Evolutionary conservation across 345 rosid species (phyloP).

Genomic region (Noccaea bulbosa): DNA sequence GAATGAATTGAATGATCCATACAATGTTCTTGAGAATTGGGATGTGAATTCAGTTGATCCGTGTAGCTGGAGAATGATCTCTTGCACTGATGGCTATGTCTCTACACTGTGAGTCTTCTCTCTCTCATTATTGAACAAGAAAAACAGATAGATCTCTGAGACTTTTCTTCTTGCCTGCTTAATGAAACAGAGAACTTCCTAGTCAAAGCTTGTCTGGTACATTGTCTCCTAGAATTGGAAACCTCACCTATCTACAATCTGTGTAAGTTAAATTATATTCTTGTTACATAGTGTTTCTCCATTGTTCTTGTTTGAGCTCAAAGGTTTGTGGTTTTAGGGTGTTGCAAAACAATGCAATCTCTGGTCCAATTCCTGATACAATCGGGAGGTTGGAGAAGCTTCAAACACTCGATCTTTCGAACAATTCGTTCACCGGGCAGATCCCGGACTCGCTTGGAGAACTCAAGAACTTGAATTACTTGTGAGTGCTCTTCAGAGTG

Average conservation of each 20-base stretch:
- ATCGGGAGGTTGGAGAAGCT: conserved; percentile 91
- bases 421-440: conserved; percentile 72
- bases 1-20: conserved; percentile 76
- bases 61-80: conserved; percentile 99
- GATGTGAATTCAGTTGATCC: conserved; percentile 98
- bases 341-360: conserved; percentile 92
- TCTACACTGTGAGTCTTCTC: conserved; percentile 73
- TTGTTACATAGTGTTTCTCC: neutral
- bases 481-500: conserved; percentile 54
- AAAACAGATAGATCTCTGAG: conserved; percentile 13
- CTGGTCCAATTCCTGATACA: conserved; percentile 76
- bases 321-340: conserved; percentile 54
- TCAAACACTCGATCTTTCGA: conserved; percentile 92
- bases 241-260: conserved; percentile 78
- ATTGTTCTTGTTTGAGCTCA: conserved; percentile 21
- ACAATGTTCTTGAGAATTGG: conserved; percentile 94
- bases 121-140: neutral
- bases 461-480: conserved; percentile 77
- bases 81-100: conserved; percentile 93
- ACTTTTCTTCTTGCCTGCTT: conserved; percentile 15
- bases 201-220: conserved; percentile 96
- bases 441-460: conserved; percentile 80
- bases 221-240: conserved; percentile 82
- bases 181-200: conserved; percentile 78
- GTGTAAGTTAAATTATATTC: conserved; percentile 62